These are phyloP conservation scores for grape (Vitis vinifera) DNA, from an alignment of 164 flowering plant genomes.

Conservation along the genomic window DNA sequence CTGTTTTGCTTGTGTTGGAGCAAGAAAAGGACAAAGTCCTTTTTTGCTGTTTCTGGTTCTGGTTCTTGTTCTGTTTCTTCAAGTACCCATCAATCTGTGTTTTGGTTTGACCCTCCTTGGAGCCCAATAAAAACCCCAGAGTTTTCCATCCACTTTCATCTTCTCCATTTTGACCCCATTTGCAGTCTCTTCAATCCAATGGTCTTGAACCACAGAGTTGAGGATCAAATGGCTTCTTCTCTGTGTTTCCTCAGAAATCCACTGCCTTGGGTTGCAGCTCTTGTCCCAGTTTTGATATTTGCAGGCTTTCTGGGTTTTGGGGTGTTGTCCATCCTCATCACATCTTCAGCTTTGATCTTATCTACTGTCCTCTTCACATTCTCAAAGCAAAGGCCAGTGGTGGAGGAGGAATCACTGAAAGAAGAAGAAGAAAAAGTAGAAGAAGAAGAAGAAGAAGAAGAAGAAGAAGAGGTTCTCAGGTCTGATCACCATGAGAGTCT, in stretches of 20 bases:
- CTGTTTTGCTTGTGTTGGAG: too few relatives aligned
- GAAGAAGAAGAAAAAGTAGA: background rate
- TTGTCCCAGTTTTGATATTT: conserved; percentile 23
- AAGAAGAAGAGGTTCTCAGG: conserved; percentile 7
- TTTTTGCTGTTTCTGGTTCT: background rate
- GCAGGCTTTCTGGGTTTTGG: conserved; percentile 23
- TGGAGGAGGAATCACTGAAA: conserved; percentile 9
- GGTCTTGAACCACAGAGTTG: background rate
- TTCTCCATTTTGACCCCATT: background rate
- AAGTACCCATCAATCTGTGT: background rate
- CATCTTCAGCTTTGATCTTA: conserved; percentile 31
- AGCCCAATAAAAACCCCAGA: background rate
- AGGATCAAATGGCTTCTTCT: conserved; percentile 26
- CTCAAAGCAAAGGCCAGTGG: conserved; percentile 27
- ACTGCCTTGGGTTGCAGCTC: conserved; percentile 24
- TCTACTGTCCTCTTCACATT: conserved; percentile 39
- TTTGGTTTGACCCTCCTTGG: background rate
- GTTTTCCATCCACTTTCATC: background rate
- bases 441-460: background rate
- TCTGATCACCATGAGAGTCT: conserved; percentile 1
- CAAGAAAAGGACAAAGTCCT: too few relatives aligned
- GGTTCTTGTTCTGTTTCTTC: background rate
- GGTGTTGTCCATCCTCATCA: conserved; percentile 31
- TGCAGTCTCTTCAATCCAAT: conserved; percentile 1
- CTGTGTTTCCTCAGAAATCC: conserved; percentile 18